Base-by-base conservation (phyloP, 2,329 filamentous ascomycete species). In the Shiraia sp. region DNA sequence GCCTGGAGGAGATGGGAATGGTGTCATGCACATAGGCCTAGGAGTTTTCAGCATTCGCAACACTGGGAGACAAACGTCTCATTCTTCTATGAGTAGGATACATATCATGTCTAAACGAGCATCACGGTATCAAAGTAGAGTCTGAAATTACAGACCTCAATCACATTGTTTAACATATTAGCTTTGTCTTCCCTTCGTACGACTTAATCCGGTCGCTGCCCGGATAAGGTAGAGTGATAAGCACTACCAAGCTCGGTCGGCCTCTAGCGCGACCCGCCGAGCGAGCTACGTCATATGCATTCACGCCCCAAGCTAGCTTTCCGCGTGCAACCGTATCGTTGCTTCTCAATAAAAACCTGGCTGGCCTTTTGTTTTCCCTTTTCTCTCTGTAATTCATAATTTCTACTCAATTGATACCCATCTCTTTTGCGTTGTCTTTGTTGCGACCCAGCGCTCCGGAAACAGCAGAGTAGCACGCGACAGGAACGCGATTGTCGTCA, bases 251-350 rank as follows among this genome's bases (percentile, higher is more conserved):
- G 45, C 40, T 40, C 46, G 30, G 45, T 22, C 8, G 8, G 8
- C 8, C 4, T 5, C 19, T 49, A 55, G 46, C 44, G 45, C 39
- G 35, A 26, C 45, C 34, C 37, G 24, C 41, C 42, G 40, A 27
- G 22, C 40, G 35, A 43, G 14, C 51, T 42, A 60, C 57, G 57
- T 58, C 57, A 58, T 60, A 37, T 19, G 16, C 34, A 50, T 46
- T 51, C 49, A 55, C 41, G 39, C 40, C 42, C 45, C 47, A 44
- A 43, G 43, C 40, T 25, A 39, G 25, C 33, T 16, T 32, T 39
- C 45, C 45, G 36, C 33, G 32, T 27, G 15, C 32, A 40, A 41
- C 45, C 37, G 29, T 25, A 23, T 35, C 31, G 40, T 37, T 35
- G 38, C 40, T 35, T 22, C 24, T 27, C 13, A 34, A 49, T 36